These are phyloP conservation scores for Filobasidium wieringae DNA, from an alignment of 768 basidiomycete genomes.

Conservation along the genomic window DNA sequence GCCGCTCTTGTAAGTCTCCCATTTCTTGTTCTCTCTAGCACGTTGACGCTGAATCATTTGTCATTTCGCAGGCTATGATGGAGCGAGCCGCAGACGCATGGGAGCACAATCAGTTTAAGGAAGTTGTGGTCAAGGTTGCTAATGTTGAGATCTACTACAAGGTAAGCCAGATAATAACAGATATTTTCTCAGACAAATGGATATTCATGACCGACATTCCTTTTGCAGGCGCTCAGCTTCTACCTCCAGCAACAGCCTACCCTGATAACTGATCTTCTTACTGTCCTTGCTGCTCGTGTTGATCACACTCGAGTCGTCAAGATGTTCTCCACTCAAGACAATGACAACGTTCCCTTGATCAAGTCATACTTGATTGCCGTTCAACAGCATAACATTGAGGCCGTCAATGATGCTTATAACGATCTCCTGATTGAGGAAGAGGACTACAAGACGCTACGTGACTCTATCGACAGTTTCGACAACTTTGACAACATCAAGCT, in stretches of 20 bases:
- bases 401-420: constrained; percentile 96
- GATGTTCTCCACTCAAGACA: constrained; percentile 68
- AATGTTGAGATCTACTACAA: constrained; percentile 99
- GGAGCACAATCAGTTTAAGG: constrained; percentile 99
- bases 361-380: constrained; percentile 94
- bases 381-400: constrained; percentile 89
- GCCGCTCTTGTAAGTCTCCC: constrained; percentile 79
- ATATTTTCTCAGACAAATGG: background rate
- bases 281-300: constrained; percentile 82
- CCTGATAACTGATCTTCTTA: constrained; percentile 81
- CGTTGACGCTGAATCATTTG: too few relatives aligned
- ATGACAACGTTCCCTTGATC: constrained; percentile 90
- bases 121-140: constrained; percentile 86
- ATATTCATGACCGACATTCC: background rate
- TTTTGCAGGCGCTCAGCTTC: constrained; percentile 58
- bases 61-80: constrained; percentile 98
- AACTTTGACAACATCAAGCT: constrained; percentile 89
- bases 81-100: constrained; percentile 96
- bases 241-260: constrained; percentile 90
- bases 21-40: background rate
- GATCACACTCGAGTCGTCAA: constrained; percentile 92
- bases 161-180: constrained; percentile 19
- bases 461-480: constrained; percentile 95
- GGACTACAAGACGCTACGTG: constrained; percentile 93
- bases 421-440: constrained; percentile 98